Conservation (phyloP, 2,329 filamentous ascomycete species). For the Fusarium sacchari region DNA sequence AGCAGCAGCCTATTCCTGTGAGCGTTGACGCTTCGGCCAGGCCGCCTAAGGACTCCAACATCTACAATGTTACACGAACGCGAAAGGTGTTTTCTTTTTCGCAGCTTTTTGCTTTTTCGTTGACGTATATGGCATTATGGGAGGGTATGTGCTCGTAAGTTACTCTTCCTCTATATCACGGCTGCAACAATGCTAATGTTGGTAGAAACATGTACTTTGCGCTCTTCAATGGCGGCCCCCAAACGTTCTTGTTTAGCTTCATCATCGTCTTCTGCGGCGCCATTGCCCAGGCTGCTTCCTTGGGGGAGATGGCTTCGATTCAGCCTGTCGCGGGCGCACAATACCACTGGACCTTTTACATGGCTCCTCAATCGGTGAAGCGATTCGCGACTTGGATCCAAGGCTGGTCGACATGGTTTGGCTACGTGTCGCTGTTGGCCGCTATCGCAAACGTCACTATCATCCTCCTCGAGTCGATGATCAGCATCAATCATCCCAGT, state of each 20-base stretch:
- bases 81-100: conserved; percentile 40
- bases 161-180: fast-evolving
- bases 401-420: conserved; percentile 42
- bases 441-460: conserved; percentile 42
- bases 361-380: conserved; percentile 29
- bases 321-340: conserved; percentile 38
- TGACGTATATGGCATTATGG: conserved; percentile 41
- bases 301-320: conserved; percentile 42
- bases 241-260: conserved; percentile 41
- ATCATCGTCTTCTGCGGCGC: conserved; percentile 41
- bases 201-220: conserved; percentile 42
- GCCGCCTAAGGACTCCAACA: conserved; percentile 7
- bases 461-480: conserved; percentile 43
- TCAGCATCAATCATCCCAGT: conserved; percentile 35
- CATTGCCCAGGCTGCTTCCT: conserved; percentile 36
- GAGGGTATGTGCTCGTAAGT: conserved; percentile 42
- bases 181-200: background rate
- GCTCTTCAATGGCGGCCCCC: conserved; percentile 38
- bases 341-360: conserved; percentile 41
- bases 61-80: conserved; percentile 38
- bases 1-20: conserved; percentile 14
- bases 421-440: conserved; percentile 38
- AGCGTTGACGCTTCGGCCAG: conserved; percentile 24
- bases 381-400: conserved; percentile 41
- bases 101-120: conserved; percentile 40